phyloP scores from a whole-genome alignment of 176 grass and related monocot species.

The Musa itinerans region DNA sequence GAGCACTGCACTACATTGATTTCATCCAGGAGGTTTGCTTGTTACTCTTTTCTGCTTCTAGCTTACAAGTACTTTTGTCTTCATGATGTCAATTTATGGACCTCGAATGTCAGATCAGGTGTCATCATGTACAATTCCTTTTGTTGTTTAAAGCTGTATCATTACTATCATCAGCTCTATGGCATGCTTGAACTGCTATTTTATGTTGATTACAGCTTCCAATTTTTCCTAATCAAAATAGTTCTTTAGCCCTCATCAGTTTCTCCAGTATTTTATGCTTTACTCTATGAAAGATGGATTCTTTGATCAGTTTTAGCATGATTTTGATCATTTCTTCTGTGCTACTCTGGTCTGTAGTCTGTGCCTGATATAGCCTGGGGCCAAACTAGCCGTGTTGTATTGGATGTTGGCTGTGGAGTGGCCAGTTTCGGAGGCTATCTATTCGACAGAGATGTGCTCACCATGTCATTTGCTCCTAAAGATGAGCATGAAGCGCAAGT shows the following conservation, averaged over 20 bases:
- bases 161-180: no score
- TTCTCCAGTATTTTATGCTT: background rate
- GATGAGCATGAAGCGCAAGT: constrained; percentile 99
- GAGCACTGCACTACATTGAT: constrained; percentile 78
- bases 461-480: constrained; percentile 94
- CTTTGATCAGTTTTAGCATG: background rate
- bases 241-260: no score
- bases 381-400: constrained; percentile 38
- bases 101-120: no score
- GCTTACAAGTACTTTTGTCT: no score
- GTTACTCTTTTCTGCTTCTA: background rate
- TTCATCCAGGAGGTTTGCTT: constrained; percentile 41
- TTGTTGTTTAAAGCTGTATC: no score
- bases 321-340: background rate
- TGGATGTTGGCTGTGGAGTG: constrained; percentile 94
- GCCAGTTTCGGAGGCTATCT: constrained; percentile 87
- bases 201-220: background rate
- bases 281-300: background rate
- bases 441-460: constrained; percentile 68
- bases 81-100: no score
- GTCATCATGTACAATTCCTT: no score
- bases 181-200: no score
- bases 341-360: constrained; percentile 18
- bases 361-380: constrained; percentile 60
- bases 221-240: background rate